Conservation (phyloP, 2,329 filamentous ascomycete genomes). For the Xylogone sp. region DNA sequence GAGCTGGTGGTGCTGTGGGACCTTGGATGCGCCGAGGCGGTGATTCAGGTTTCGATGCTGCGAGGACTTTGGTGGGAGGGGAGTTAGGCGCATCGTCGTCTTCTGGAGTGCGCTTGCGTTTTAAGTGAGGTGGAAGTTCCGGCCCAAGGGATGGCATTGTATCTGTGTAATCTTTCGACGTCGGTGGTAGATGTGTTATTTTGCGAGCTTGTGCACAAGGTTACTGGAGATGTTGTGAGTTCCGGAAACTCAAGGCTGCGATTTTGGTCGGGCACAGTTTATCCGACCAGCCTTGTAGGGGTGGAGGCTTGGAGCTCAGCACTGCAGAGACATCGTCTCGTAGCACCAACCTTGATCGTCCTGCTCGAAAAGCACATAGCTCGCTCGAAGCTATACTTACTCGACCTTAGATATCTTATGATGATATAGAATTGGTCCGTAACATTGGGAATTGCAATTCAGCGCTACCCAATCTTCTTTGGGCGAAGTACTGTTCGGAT, state of each 20-base stretch:
- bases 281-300: background rate
- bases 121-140: constrained; percentile 64
- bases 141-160: constrained; percentile 51
- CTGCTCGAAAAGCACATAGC: background rate
- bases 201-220: too few relatives aligned
- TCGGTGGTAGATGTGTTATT: too few relatives aligned
- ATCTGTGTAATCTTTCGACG: too few relatives aligned
- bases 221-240: background rate
- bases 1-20: constrained; percentile 26
- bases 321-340: background rate
- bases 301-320: background rate
- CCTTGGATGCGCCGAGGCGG: constrained; percentile 14
- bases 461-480: background rate
- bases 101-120: constrained; percentile 54
- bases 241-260: background rate
- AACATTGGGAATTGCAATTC: background rate
- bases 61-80: constrained; percentile 33
- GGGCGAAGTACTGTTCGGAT: background rate
- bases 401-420: background rate
- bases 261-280: background rate
- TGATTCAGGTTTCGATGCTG: constrained; percentile 14
- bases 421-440: background rate
- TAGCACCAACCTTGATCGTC: background rate
- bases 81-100: constrained; percentile 34
- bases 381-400: too few relatives aligned